Percentiles rank a stretch among this genome's conserved stretches.
Conservation (phyloP, 2,329 filamentous ascomycete species). For the Fusarium citri region DNA sequence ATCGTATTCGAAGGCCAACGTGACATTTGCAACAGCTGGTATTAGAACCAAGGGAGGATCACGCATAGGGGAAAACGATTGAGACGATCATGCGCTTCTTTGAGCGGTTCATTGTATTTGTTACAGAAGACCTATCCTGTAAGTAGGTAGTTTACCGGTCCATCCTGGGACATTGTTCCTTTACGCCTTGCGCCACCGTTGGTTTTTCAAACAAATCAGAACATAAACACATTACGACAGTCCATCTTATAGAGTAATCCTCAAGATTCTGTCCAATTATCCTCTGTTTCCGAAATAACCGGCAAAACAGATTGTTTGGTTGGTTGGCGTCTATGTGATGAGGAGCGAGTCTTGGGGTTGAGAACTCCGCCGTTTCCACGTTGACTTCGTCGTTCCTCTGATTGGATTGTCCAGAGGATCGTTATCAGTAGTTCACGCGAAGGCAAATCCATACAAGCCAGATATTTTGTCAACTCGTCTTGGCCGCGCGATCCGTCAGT, state of each 20-base stretch:
- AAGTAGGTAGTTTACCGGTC: conserved; percentile 26
- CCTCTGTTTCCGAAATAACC: conserved; percentile 37
- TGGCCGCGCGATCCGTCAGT: conserved; percentile 53
- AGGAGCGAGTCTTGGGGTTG: conserved; percentile 43
- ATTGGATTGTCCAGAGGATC: conserved; percentile 59
- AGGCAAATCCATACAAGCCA: conserved; percentile 55
- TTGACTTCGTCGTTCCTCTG: conserved; percentile 55
- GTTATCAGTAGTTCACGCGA: conserved; percentile 62
- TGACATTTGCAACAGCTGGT: not conserved
- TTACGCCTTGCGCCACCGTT: conserved; percentile 34
- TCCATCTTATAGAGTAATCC: conserved; percentile 31
- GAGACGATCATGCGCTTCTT: conserved; percentile 28
- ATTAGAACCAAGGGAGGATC: not conserved
- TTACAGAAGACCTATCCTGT: conserved; percentile 35
- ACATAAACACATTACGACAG: conserved; percentile 37
- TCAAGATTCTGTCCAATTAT: conserved; percentile 32
- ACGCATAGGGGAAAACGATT: not conserved
- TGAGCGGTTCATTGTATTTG: conserved; percentile 40
- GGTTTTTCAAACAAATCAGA: conserved; percentile 17
- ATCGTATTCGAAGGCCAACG: not conserved
- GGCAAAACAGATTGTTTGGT: conserved; percentile 42
- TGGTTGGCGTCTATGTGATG: conserved; percentile 33
- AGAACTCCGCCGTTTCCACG: conserved; percentile 37
- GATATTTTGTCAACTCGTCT: conserved; percentile 52
- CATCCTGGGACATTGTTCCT: conserved; percentile 36